Percentiles rank a stretch among this genome's conserved stretches.
phyloP scores from a whole-genome alignment of 2,329 filamentous ascomycete genomes.

The Colletotrichum navitas region DNA sequence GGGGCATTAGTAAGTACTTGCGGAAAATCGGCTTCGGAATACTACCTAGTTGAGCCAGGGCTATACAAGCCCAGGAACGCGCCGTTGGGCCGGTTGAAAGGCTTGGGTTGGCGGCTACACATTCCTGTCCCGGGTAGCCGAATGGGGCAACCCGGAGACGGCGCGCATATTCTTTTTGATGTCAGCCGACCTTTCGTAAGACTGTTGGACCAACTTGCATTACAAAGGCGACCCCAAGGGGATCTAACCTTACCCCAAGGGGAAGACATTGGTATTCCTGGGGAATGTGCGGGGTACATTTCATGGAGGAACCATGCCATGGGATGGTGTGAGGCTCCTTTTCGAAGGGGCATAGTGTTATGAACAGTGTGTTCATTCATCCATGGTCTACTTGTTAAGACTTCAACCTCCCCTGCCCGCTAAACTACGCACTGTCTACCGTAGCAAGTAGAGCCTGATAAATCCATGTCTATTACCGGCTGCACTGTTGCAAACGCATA shows the following conservation, averaged over 20 bases:
- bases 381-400: no score
- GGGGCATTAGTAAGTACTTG: background rate
- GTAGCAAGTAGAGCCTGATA: no score
- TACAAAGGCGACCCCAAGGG: constrained; percentile 1
- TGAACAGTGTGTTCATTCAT: background rate
- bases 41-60: background rate
- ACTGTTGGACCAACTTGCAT: constrained; percentile 9
- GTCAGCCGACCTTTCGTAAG: constrained; percentile 2
- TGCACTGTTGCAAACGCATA: no score
- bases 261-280: background rate
- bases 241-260: background rate
- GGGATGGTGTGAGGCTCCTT: constrained; percentile 11
- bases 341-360: background rate
- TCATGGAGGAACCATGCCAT: constrained; percentile 1
- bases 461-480: no score
- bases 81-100: constrained; percentile 14
- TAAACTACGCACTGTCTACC: no score
- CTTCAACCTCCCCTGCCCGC: no score
- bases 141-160: constrained; percentile 25
- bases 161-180: background rate
- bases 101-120: constrained; percentile 9
- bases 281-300: constrained; percentile 29
- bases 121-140: constrained; percentile 18
- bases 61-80: background rate
- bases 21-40: constrained; percentile 14